Base-by-base conservation (phyloP, 495 filamentous ascomycete species). In the Penicilliopsis zonata region DNA sequence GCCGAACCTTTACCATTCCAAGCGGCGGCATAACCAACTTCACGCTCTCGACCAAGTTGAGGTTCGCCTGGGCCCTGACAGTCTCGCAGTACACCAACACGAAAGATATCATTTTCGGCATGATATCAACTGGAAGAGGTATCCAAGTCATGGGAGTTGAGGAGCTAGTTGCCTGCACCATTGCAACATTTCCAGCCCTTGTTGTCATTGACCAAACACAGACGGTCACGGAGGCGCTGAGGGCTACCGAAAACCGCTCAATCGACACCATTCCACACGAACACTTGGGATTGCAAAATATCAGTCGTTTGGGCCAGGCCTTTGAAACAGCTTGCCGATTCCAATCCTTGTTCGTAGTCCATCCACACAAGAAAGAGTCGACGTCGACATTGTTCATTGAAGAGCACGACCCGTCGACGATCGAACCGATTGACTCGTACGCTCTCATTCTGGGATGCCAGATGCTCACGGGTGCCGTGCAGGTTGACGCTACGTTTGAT, bases 271-370 rank as follows among this genome's bases (percentile, higher is more conserved):
- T 55, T 9, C 42, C 51, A 7, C 52, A 54, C 33, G 49, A 68
- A 31, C 59, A 63, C 16, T 28, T 44, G 13, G 62, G 62, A 9
- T 40, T 68, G 0, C 59, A 64, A 21, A 31, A 38, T 20, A 79
- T 80, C 29, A 53, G 59, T 24, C 44, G 46, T 5, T 42, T 74
- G 12, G 63, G 59, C 24, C 30, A 48, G 0, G 69, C 74, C 24
- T 57, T 67, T 2, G 47, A 57, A 26, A 46, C 59, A 24, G 71
- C 70, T 3, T 72, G 66, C 34, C 61, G 70, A 27, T 57, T 75
- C 35, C 53, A 63, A 25, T 67, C 52, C 39, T 34, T 70, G 16
- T 46, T 71, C 4, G 53, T 63, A 4, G 50, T 74, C 12, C 59
- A 68, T 25, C 49, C 61, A 30, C 34, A 15, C 1, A 37, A 39